phyloP scores from a whole-genome alignment of 2,329 filamentous ascomycete species.

The Penicillium olsonii region DNA sequence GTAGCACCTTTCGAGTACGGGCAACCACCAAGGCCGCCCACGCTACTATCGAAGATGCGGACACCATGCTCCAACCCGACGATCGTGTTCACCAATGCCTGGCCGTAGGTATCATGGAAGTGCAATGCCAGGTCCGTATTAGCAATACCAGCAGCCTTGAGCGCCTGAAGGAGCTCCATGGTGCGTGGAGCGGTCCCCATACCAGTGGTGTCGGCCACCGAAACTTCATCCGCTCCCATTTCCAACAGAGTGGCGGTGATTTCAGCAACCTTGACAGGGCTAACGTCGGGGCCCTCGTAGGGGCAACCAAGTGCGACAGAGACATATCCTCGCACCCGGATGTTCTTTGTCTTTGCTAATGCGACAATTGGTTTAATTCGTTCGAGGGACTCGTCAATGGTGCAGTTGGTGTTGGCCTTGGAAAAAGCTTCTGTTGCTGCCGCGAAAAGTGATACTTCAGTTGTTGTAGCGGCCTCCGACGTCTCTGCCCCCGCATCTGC shows the following conservation, averaged over 20 bases:
- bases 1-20: conserved; percentile 67
- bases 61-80: conserved; percentile 65
- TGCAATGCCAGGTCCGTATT: conserved; percentile 63
- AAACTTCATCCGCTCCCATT: conserved; percentile 67
- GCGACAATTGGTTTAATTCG: conserved; percentile 61
- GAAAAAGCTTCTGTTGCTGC: conserved; percentile 67
- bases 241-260: conserved; percentile 62
- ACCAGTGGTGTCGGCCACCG: conserved; percentile 66
- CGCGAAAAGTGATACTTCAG: conserved; percentile 64
- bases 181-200: conserved; percentile 67
- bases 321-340: conserved; percentile 65
- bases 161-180: conserved; percentile 57
- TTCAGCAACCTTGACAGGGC: conserved; percentile 61
- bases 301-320: conserved; percentile 66
- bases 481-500: conserved; percentile 30
- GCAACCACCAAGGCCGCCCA: conserved; percentile 65
- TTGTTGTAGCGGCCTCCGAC: conserved; percentile 39
- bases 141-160: conserved; percentile 61
- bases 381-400: conserved; percentile 61
- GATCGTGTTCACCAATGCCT: conserved; percentile 64
- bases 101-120: conserved; percentile 68
- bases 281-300: conserved; percentile 64
- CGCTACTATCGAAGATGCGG: conserved; percentile 64
- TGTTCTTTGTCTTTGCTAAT: conserved; percentile 55
- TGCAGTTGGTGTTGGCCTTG: conserved; percentile 67